Base-by-base conservation (phyloP, 1,139 yeast species). In the Scheffersomyces segobiensis region DNA sequence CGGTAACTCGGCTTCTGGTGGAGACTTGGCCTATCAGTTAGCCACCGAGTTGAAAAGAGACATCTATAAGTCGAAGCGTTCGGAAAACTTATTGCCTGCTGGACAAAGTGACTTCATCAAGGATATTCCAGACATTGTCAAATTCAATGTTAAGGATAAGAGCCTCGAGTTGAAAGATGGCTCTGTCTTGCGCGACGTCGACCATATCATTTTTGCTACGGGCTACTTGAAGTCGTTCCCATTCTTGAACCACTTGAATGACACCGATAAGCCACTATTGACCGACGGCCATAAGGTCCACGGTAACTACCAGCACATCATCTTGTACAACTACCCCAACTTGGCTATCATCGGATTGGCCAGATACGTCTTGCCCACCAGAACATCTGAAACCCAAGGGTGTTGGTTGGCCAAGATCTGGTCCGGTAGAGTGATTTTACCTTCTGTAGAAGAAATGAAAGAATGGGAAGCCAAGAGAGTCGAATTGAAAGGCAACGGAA, bases 1-100 rank as follows among this genome's bases (percentile, higher is more conserved):
- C 4, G 92, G 91, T 0, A 84, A 84, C 63, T 84, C 87, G 0
- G 86, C 89, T 14, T 84, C 89, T 5, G 91, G 88, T 1, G 75
- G 81, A 10, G 92, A 87, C 65, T 76, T 87, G 56, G 80, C 87
- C 0, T 78, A 76, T 59, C 90, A 87, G 66, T 61, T 84, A 47
- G 78, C 81, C 2, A 72, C 76, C 4, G 68, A 68, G 1, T 77
- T 84, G 48, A 63, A 71, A 4, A 67, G 72, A 53, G 67, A 67
- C 39, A 75, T 85, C 18, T 82, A 80, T 68, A 79, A 83, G 63
- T 84, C 87, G 59, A 75, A 75, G 51, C 66, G 84, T 56, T 73
- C 81, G 5, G 50, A 48, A 54, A 72, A 77, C 51, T 56, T 55
- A 53, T 73, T 81, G 46, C 84, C 85, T 7, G 79, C 79, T 46